These are phyloP conservation scores for Nicotiana attenuata DNA, from an alignment of 257 asterid genomes.

Conservation along the genomic window DNA sequence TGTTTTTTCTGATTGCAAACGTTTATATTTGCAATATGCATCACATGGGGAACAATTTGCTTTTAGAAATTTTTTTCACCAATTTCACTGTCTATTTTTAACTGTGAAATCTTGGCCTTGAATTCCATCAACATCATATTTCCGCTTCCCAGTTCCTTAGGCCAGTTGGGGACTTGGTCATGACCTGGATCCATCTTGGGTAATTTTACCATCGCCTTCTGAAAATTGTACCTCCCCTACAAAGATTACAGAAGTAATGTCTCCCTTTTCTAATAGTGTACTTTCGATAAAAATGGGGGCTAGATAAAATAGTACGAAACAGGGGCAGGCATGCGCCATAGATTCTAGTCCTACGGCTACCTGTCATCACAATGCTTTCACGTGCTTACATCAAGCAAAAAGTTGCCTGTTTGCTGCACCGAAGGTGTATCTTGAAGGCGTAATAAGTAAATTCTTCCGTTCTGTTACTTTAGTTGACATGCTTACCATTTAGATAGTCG, in stretches of 20 bases:
- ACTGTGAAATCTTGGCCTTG: slow-evolving; percentile 8
- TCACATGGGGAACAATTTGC: background rate
- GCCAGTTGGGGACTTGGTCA: background rate
- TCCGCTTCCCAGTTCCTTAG: background rate
- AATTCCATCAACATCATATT: background rate
- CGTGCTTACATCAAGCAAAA: background rate
- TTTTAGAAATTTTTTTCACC: background rate
- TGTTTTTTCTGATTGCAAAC: background rate
- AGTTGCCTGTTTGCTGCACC: background rate
- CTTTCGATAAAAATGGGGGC: background rate
- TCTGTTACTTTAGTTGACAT: background rate
- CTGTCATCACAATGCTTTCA: background rate
- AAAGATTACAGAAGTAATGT: background rate
- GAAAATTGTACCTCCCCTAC: background rate
- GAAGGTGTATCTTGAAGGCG: background rate
- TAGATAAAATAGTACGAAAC: background rate
- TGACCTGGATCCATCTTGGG: slow-evolving; percentile 1
- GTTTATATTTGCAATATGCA: background rate
- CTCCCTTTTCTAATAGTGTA: background rate
- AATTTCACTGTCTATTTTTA: background rate
- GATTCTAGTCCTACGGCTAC: background rate
- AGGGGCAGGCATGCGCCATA: background rate
- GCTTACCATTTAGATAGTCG: background rate
- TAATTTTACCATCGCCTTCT: background rate
- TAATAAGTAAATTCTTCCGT: background rate